Evolutionary conservation across 139 green algal species (phyloP), one percentile per base, ranked within the genome.

Genomic region (Picochlorum sp.): DNA sequence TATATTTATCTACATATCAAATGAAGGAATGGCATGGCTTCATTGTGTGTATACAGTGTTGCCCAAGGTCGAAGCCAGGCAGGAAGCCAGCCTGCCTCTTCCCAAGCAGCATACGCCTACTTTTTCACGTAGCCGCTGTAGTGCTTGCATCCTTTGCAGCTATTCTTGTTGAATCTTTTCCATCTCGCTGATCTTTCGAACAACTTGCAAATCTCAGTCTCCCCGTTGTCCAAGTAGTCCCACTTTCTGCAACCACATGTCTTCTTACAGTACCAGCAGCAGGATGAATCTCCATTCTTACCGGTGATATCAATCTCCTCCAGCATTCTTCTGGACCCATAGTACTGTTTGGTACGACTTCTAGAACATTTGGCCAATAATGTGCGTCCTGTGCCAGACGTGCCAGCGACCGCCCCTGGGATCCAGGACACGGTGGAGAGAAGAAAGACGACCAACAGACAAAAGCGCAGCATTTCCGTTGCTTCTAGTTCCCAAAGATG

Each of bases 231-330:
- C 47, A 54, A 15, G n/a, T 54, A 54, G 47, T 54, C 47, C 47
- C 47, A 54, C n/a, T 54, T 54, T 21, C n/a, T 54, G 47, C 47
- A 54, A 20, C 47, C 47, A 21, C 47, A 54, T 10, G 47, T 54
- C 47, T 54, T 54, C n/a, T 21, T 20, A 10, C 47, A 54, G 11
- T 54, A 54, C 47, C 47, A 54, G 47, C 47, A 54, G 47, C 47
- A 54, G 47, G 47, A 54, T 21, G 47, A 54, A 20, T 54, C 10
- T 21, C 47, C 47, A 54, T 54, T 54, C 47, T 54, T 54, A 7
- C 47, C 47, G 6, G 47, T 54, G n/a, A 54, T 54, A 54, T 54
- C 47, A 20, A 54, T 20, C n/a, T 54, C 47, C 47, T 54, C 47
- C 10, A 54, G 11, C 16, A 54, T 20, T 7, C n/a, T 26, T 54